These are phyloP conservation scores for Graphilbum fragrans DNA, from an alignment of 2,329 filamentous ascomycete genomes.

Conservation along the genomic window DNA sequence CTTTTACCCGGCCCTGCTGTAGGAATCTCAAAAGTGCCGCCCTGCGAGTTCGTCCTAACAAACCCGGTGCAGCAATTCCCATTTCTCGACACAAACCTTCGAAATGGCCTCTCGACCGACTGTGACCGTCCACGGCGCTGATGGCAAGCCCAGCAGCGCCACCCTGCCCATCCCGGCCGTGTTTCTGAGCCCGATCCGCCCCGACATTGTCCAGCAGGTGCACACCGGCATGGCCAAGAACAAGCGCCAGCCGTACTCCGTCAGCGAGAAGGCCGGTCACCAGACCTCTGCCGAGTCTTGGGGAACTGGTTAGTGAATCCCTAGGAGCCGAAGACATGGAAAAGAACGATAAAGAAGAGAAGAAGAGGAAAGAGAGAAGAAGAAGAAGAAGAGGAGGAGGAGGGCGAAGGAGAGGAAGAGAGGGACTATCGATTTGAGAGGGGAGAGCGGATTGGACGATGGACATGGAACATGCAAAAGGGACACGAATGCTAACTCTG, in stretches of 20 bases:
- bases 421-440: too few species aligned
- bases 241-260: constrained; percentile 98
- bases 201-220: constrained; percentile 97
- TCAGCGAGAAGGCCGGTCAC: constrained; percentile 99
- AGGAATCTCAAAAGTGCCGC: too few species aligned
- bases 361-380: not conserved
- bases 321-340: too few species aligned
- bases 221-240: constrained; percentile 99
- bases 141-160: constrained; percentile 82
- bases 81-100: too few species aligned
- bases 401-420: too few species aligned
- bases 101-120: constrained; percentile 91
- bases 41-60: too few species aligned
- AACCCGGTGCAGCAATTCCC: too few species aligned
- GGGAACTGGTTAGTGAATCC: constrained; percentile 76
- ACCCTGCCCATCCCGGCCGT: constrained; percentile 91
- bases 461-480: too few species aligned
- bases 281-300: constrained; percentile 99
- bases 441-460: too few species aligned
- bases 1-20: not conserved
- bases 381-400: not conserved
- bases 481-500: constrained; percentile 29
- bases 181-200: constrained; percentile 94
- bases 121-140: constrained; percentile 92
- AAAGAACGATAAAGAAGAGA: not conserved